A percentile compares a stretch with the other conserved stretches of the same genome.
Conservation (phyloP, 2,329 filamentous ascomycete species). For the Coniella vitis region DNA sequence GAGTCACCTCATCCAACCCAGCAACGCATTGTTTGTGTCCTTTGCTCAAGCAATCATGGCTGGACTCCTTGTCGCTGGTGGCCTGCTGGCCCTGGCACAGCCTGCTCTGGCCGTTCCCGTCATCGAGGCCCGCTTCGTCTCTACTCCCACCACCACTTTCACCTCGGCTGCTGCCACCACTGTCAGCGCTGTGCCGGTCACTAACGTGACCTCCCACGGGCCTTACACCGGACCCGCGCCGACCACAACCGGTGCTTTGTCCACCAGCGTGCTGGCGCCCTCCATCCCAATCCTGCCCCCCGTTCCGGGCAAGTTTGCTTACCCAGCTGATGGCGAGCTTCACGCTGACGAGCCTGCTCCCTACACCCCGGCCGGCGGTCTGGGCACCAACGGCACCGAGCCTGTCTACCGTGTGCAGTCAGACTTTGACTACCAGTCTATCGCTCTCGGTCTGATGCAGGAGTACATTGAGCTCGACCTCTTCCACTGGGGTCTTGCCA, state of each 20-base stretch:
- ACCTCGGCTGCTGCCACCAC: constrained; percentile 24
- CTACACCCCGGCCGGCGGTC: constrained; percentile 64
- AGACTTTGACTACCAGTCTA: constrained; percentile 77
- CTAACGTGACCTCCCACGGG: constrained; percentile 60
- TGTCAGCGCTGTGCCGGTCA: constrained; percentile 29
- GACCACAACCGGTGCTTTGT: constrained; percentile 64
- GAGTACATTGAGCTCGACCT: constrained; percentile 82
- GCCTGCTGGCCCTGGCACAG: constrained; percentile 18
- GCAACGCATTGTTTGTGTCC: too few relatives aligned
- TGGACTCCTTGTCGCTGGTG: constrained; percentile 8
- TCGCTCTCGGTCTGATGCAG: constrained; percentile 69
- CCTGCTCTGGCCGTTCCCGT: constrained; percentile 24
- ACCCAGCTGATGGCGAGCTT: constrained; percentile 64
- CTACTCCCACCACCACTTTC: constrained; percentile 29
- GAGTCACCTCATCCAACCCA: not conserved
- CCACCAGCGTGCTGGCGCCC: constrained; percentile 48
- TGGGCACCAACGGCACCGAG: constrained; percentile 69
- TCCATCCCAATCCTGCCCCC: constrained; percentile 53
- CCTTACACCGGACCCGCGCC: constrained; percentile 56
- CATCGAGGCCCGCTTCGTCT: constrained; percentile 21
- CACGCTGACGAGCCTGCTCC: constrained; percentile 63
- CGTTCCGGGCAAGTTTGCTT: constrained; percentile 56
- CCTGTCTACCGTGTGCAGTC: constrained; percentile 72
- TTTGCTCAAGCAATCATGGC: constrained; percentile 3
- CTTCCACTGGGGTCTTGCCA: constrained; percentile 68